Base-by-base conservation (phyloP, 1,284 basidiomycete species). In the Malassezia globosa region DNA sequence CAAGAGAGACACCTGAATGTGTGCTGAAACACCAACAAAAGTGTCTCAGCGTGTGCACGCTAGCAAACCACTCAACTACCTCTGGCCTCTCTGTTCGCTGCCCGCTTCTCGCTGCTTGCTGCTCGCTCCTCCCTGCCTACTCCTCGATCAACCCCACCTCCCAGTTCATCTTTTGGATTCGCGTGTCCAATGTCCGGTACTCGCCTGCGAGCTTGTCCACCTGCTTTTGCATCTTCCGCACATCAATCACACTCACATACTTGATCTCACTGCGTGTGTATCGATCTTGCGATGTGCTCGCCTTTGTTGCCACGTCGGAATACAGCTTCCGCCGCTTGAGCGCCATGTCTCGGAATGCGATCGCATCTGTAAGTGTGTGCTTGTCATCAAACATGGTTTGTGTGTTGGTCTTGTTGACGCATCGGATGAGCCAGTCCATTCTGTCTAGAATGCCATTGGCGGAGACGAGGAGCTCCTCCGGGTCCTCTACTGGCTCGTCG, bases 81-180 rank as follows among this genome's bases (percentile, higher is more conserved):
- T 11, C 29, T n/a, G n/a, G n/a, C n/a, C n/a, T 16, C 29, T 31
- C 29, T 31, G 29, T 5, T 31, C 29, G 29, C 29, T 31, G 29
- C 16, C 16, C 16, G 29, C 29, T 31, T 16, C 29, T 31, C 29
- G n/a, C n/a, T n/a, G n/a, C n/a, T 16, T 16, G 11, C 29, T 31
- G 29, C 4, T 31, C 29, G 29, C 29, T 31, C 11, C 16, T 31
- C 16, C 11, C 29, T 31, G 11, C 29, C 16, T 16, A 13, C 21
- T 23, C 24, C 22, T 38, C 16, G 16, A 38, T 19, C 21, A 38
- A 25, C 10, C 18, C 23, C 24, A 26, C 23, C 18, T 41, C 13
- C 39, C 39, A 41, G 25, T 27, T 41, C 14, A n/a, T 11, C n/a
- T 41, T 41, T 41, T 41, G 39, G 7, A 41, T 27, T 7, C 25